phyloP scores from a whole-genome alignment of 495 filamentous ascomycete genomes.

The Penicillium canariense region DNA sequence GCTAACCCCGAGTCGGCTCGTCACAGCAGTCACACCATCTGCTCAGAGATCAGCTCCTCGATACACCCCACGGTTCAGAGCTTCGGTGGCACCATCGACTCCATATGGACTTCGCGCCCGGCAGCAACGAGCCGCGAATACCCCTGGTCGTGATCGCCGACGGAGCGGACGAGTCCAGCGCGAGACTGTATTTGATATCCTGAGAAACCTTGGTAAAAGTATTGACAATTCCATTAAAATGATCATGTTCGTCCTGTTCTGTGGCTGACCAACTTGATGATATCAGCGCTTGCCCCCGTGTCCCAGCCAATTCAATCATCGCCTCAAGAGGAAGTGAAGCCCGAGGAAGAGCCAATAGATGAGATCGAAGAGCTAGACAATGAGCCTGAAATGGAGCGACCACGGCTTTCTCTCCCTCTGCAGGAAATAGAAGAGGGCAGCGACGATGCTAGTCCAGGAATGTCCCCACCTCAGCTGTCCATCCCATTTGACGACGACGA shows the following conservation, averaged over 20 bases:
- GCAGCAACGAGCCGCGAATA: slow-evolving; percentile 72
- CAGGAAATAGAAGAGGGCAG: slow-evolving; percentile 56
- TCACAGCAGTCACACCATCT: slow-evolving; percentile 33
- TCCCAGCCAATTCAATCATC: slow-evolving; percentile 60
- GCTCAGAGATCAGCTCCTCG: slow-evolving; percentile 37
- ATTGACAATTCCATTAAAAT: slow-evolving; percentile 8
- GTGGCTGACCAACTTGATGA: neutral
- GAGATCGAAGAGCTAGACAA: slow-evolving; percentile 61
- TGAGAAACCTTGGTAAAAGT: slow-evolving; percentile 64
- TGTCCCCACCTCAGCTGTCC: slow-evolving; percentile 60
- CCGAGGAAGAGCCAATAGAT: slow-evolving; percentile 28
- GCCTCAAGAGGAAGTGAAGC: slow-evolving; percentile 38
- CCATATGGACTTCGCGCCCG: slow-evolving; percentile 72
- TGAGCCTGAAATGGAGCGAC: slow-evolving; percentile 59
- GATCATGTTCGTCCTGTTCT: neutral
- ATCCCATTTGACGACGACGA: slow-evolving; percentile 67
- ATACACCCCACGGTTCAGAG: slow-evolving; percentile 37
- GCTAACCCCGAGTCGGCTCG: slow-evolving; percentile 40
- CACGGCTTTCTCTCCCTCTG: slow-evolving; percentile 69
- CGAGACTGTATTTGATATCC: slow-evolving; percentile 71
- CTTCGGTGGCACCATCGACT: slow-evolving; percentile 53
- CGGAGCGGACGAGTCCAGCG: slow-evolving; percentile 65
- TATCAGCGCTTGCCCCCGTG: slow-evolving; percentile 54
- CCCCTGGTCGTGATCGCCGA: slow-evolving; percentile 65
- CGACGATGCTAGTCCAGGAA: slow-evolving; percentile 38